Conservation (phyloP, 257 asterid genomes). For the Capsicum pubescens region DNA sequence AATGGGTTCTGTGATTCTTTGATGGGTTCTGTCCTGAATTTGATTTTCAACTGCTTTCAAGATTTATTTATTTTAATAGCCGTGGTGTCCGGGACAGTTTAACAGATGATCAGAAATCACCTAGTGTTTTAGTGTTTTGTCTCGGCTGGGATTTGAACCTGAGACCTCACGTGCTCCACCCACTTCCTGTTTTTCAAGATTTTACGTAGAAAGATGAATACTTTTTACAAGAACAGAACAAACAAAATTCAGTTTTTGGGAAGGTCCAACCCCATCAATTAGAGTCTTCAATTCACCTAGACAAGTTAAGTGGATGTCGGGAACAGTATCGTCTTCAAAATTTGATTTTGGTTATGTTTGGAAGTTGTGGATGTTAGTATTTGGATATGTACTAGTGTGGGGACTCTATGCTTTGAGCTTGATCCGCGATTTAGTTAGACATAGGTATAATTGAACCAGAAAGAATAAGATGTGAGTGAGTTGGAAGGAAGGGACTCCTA, state of each 20-base stretch:
- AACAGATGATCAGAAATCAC: too few relatives aligned
- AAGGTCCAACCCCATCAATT: not conserved
- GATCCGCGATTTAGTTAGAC: not conserved
- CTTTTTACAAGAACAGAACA: too few relatives aligned
- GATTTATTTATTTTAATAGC: too few relatives aligned
- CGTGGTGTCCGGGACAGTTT: too few relatives aligned
- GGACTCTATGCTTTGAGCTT: not conserved
- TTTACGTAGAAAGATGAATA: not conserved
- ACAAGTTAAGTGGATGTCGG: not conserved
- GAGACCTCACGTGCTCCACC: too few relatives aligned
- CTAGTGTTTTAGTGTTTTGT: too few relatives aligned
- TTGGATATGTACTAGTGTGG: not conserved
- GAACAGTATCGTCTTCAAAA: not conserved
- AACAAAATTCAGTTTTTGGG: not conserved
- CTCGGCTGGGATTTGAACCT: too few relatives aligned
- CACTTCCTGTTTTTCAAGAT: not conserved
- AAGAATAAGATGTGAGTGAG: not conserved
- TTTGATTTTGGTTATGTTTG: not conserved
- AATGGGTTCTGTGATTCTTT: not conserved
- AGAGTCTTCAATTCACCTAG: not conserved
- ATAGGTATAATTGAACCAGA: not conserved
- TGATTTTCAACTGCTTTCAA: not conserved
- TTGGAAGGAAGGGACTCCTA: not conserved
- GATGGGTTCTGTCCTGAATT: not conserved
- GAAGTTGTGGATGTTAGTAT: not conserved